These are phyloP conservation scores for Fusarium foetens DNA, from an alignment of 2,329 filamentous ascomycete genomes.

Conservation along the genomic window DNA sequence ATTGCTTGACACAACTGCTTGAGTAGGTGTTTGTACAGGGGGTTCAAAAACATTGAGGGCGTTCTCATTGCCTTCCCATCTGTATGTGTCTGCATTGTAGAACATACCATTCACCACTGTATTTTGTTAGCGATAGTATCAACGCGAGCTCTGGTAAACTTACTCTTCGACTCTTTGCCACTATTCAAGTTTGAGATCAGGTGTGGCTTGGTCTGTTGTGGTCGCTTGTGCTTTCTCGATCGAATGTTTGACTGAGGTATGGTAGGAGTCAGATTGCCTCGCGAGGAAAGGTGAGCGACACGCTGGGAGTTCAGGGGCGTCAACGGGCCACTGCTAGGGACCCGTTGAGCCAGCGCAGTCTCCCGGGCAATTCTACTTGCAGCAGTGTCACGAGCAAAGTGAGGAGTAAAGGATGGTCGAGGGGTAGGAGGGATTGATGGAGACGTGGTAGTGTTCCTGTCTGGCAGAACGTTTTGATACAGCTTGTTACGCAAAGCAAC, in stretches of 20 bases:
- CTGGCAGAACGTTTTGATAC: conserved; percentile 64
- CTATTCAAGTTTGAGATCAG: conserved; percentile 86
- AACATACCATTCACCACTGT: conserved; percentile 92
- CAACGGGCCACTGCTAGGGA: conserved; percentile 63
- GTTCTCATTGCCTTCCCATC: conserved; percentile 98
- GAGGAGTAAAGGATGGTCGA: conserved; percentile 64
- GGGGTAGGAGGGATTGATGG: conserved; percentile 67
- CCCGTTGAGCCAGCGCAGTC: conserved; percentile 68
- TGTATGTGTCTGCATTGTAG: conserved; percentile 87
- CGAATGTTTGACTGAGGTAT: conserved; percentile 56
- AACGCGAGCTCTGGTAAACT: conserved; percentile 45
- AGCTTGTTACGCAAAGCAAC: conserved; percentile 66
- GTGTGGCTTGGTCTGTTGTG: conserved; percentile 80
- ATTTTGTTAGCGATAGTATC: conserved; percentile 45
- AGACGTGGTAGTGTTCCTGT: conserved; percentile 63
- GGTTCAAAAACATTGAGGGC: conserved; percentile 81
- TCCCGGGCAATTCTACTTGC: conserved; percentile 74
- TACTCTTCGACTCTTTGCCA: conserved; percentile 83
- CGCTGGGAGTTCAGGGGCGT: conserved; percentile 66
- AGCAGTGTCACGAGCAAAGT: conserved; percentile 72
- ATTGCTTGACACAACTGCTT: conserved; percentile 53
- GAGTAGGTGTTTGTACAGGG: conserved; percentile 64
- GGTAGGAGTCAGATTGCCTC: conserved; percentile 57
- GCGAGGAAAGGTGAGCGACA: conserved; percentile 62
- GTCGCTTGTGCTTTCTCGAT: conserved; percentile 67